These are phyloP conservation scores for Hygrophoropsis aurantiaca DNA, from an alignment of 768 basidiomycete species.

Conservation along the genomic window DNA sequence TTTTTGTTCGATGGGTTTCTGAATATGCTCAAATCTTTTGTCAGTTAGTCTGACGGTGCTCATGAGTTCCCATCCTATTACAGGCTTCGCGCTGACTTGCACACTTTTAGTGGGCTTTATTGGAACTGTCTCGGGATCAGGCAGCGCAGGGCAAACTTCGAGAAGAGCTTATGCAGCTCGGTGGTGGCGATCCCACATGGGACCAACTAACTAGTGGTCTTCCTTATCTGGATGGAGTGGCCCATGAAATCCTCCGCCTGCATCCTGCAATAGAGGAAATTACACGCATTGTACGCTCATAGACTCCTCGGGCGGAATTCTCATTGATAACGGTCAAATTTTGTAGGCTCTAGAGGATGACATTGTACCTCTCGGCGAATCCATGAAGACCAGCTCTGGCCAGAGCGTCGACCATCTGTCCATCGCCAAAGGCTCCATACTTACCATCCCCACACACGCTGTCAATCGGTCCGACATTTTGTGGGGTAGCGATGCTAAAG, in stretches of 20 bases:
- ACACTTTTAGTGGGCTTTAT: constrained; percentile 48
- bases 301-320: background rate
- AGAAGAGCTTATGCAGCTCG: constrained; percentile 25
- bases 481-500: constrained; percentile 45
- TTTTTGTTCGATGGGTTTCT: background rate
- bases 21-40: too few relatives aligned
- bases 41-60: constrained; percentile 16
- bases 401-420: constrained; percentile 25
- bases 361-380: constrained; percentile 32
- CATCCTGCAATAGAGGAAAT: constrained; percentile 37
- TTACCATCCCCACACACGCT: constrained; percentile 37
- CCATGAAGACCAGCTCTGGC: constrained; percentile 26
- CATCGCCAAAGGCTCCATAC: constrained; percentile 38
- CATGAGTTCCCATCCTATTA: background rate
- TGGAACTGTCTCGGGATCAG: constrained; percentile 36
- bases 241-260: constrained; percentile 43
- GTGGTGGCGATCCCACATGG: constrained; percentile 46
- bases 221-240: constrained; percentile 54
- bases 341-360: constrained; percentile 36
- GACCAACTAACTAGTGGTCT: constrained; percentile 49
- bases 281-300: constrained; percentile 10
- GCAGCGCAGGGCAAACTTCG: background rate
- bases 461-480: constrained; percentile 38
- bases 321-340: background rate
- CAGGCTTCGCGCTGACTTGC: background rate